Base-by-base conservation (phyloP, 441 rosid species). In the Omphalea diandra region DNA sequence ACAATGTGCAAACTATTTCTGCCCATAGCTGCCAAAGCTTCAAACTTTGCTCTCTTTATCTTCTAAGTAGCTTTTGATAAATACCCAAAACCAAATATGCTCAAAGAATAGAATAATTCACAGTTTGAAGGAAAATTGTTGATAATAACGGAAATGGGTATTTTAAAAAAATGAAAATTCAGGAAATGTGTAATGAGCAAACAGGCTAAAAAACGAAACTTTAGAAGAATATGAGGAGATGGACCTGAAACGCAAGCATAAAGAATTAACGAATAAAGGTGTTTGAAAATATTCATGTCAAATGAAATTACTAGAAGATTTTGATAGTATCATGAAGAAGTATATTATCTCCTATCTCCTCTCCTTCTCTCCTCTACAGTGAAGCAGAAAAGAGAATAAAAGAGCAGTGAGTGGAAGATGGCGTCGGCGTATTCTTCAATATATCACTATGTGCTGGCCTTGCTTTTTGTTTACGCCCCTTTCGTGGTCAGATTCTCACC, bases 1-100 rank as follows among this genome's bases (percentile, higher is more conserved):
- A 54, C 73, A 63, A 71, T 75, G 52, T 32, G 77, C 55, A 68
- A 32, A 71, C 79, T 75, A 47, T 66, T 67, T 71, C 60, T 56
- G 69, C 49, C 86, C 88, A 84, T 84, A 36, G 46, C 27, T 17
- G 44, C 47, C 27, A 77, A 63, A 75, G 75, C 47, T 69, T 54
- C 67, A 55, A 67, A 29, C 76, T 70, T 32, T 57, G 12, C 35
- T 3, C 14, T 54, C 33, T 61, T 58, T 60, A 50, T 27, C 59
- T n/a, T 12, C 38, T 63, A 3, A 64, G 47, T 32, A 38, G 72
- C 38, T 69, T 24, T 12, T 44, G 49, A 53, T n/a, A 56, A 11
- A 53, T 3, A 47, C 52, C 36, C 59, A 54, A 67, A 66, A 77
- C 24, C 43, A 56, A 5, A 24, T 10, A 27, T 4, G 12, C 6